These are phyloP conservation scores for Aspergillus affinis DNA, from an alignment of 495 filamentous ascomycete species.

Conservation along the genomic window DNA sequence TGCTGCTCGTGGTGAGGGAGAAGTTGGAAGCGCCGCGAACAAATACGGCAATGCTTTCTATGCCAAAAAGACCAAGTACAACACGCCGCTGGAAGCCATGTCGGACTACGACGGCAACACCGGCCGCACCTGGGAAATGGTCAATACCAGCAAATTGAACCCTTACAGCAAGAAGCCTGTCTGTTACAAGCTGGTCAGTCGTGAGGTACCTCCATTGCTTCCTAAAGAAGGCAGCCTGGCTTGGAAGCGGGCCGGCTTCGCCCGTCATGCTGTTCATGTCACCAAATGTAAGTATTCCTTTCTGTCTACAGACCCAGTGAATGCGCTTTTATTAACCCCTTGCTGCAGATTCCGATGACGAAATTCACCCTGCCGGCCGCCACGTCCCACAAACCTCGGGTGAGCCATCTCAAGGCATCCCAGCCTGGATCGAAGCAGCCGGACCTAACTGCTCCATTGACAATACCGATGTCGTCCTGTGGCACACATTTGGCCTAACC, in stretches of 20 bases:
- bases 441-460: conserved; percentile 71
- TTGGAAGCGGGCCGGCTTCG: conserved; percentile 93
- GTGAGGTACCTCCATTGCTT: conserved; percentile 77
- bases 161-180: conserved; percentile 82
- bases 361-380: conserved; percentile 88
- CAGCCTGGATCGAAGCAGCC: conserved; percentile 72
- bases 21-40: conserved; percentile 79
- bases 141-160: conserved; percentile 80
- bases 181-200: conserved; percentile 88
- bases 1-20: conserved; percentile 60
- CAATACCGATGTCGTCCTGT: conserved; percentile 86
- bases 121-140: conserved; percentile 87
- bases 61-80: conserved; percentile 81
- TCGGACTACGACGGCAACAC: conserved; percentile 81
- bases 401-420: conserved; percentile 74
- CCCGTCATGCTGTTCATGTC: conserved; percentile 86
- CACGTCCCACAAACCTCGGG: conserved; percentile 94
- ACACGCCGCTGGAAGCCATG: conserved; percentile 67
- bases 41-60: conserved; percentile 94
- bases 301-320: conserved; percentile 1
- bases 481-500: conserved; percentile 94
- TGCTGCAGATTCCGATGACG: conserved; percentile 69
- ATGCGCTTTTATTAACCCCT: not conserved
- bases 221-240: conserved; percentile 82
- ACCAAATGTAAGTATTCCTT: conserved; percentile 73